Evolutionary conservation across 2,329 filamentous ascomycete genomes (phyloP), one percentile per base, ranked within the genome.

Genomic region (Ustilaginoidea virens): DNA sequence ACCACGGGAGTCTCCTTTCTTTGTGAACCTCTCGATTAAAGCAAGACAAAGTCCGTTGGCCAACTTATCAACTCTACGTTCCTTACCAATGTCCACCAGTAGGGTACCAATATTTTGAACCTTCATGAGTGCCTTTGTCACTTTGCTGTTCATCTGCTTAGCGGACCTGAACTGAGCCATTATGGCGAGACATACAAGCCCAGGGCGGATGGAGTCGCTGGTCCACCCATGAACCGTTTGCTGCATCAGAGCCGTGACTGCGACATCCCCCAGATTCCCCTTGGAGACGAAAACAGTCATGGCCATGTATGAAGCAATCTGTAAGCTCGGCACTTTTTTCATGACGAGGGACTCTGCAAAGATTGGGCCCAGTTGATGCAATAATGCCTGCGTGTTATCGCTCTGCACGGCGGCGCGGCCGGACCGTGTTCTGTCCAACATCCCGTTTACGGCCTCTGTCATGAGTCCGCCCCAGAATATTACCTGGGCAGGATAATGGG

Each of bases 401-500:
- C 69, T 68, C 51, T 92, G 80, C 4, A 92, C 66, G 35, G 74
- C 71, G 39, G 67, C 67, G 38, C 83, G 68, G 30, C 86, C 86
- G 2, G 83, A 86, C 39, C 71, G 73, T 36, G 74, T 67, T 31
- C 67, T 69, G 43, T 92, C 82, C 33, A 96, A 56, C 61, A 90
- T 83, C 17, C 74, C 77, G 37, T 81, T 80, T 33, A 92, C 66
- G 8, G 86, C 75, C 53, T 98, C 86, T 0, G 83, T 82, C 49
- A 80, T 76, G 29, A 94, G 64, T 25, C 83, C 79, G 4, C 80
- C 83, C 87, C 90, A 98, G 49, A 98, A 94, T 0, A 81, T 78
- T 31, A 93, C 57, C 34, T 94, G 58, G 2, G 74, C 72, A 22
- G 81, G 71, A 41, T 90, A 80, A 30, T 87, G 74, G 33, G 81